Conservation (phyloP, 257 asterid genomes). For the Galeopsis tetrahit region DNA sequence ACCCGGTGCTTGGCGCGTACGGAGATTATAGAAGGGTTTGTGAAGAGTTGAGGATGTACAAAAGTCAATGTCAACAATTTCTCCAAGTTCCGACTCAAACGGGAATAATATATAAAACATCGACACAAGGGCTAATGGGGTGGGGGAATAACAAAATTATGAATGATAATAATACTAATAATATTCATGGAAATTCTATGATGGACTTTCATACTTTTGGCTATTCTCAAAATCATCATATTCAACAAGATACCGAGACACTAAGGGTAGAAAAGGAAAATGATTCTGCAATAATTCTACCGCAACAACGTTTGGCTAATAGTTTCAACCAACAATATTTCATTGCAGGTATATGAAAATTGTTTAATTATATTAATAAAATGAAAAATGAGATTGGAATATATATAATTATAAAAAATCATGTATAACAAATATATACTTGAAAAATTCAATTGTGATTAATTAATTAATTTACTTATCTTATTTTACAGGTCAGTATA, state of each 20-base stretch:
- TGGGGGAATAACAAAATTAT: slow-evolving; percentile 45
- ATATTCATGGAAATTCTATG: slow-evolving; percentile 33
- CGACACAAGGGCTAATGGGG: slow-evolving; percentile 46
- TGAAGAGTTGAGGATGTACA: slow-evolving; percentile 67
- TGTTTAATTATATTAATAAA: background rate
- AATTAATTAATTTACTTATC: background rate
- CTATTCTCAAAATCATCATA: slow-evolving; percentile 37
- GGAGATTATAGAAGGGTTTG: slow-evolving; percentile 61
- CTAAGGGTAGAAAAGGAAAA: slow-evolving; percentile 40
- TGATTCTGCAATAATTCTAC: slow-evolving; percentile 45
- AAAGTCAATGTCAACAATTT: slow-evolving; percentile 47
- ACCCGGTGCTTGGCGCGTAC: slow-evolving; percentile 64
- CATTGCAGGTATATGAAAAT: slow-evolving; percentile 46
- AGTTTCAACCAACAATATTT: slow-evolving; percentile 56
- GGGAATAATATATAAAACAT: slow-evolving; percentile 39
- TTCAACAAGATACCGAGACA: slow-evolving; percentile 48
- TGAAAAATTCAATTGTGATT: background rate
- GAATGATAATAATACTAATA: slow-evolving; percentile 4
- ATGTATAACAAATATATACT: background rate
- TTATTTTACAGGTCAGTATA: slow-evolving; percentile 47
- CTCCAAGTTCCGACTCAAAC: slow-evolving; percentile 44
- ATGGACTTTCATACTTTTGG: slow-evolving; percentile 46
- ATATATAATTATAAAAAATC: background rate
- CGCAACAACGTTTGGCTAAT: slow-evolving; percentile 54
- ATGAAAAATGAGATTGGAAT: background rate